Evolutionary conservation across 2,329 filamentous ascomycete species (phyloP).

Genomic region (Cladorrhinum sp.): DNA sequence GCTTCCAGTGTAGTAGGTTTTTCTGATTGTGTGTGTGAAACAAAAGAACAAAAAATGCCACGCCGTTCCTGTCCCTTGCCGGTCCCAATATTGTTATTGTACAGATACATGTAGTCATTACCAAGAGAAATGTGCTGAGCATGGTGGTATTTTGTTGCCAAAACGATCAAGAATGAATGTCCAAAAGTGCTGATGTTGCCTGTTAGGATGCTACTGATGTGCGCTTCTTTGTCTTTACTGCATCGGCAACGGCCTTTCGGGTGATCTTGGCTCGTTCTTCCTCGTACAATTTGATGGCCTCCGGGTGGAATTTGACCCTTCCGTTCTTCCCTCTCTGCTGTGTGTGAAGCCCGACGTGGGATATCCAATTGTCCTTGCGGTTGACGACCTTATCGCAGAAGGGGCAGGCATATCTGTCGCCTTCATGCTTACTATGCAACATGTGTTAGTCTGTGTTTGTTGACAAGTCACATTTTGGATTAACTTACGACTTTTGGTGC

Average conservation of each 20-base stretch:
- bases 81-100: not conserved
- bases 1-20: not conserved
- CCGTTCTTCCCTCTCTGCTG: constrained; percentile 28
- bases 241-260: not conserved
- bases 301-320: constrained; percentile 32
- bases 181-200: not conserved
- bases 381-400: constrained; percentile 40
- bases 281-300: constrained; percentile 28
- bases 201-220: not conserved
- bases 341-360: constrained; percentile 40
- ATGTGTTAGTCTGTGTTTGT: constrained; percentile 2
- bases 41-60: not conserved
- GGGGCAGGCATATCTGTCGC: constrained; percentile 35
- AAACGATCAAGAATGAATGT: not conserved
- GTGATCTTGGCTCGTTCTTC: constrained; percentile 5
- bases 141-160: not conserved
- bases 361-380: constrained; percentile 39
- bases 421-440: constrained; percentile 3
- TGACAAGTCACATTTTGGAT: not conserved
- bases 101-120: not conserved
- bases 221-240: not conserved
- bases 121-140: not conserved
- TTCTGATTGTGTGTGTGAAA: not conserved
- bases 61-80: not conserved
- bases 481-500: constrained; percentile 50